Evolutionary conservation across 2,329 filamentous ascomycete genomes (phyloP), one percentile per base, ranked within the genome.

Genomic region (Fusarium sp.): DNA sequence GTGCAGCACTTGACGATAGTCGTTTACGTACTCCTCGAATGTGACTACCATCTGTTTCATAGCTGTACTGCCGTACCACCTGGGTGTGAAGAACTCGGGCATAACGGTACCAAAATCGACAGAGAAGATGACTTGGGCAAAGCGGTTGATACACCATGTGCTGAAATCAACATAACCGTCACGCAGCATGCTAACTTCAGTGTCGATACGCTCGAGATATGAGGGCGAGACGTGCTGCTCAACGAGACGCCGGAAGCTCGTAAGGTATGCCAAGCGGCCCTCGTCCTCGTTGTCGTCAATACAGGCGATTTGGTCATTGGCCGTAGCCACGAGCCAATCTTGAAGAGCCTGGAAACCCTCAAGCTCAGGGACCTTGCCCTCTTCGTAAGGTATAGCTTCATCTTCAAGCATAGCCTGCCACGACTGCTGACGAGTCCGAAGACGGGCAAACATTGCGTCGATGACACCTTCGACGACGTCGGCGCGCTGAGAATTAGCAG

Each of bases 251-350:
- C 89, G 89, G 87, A 97, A 97, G 74, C 91, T 90, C 6, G 92
- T 90, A 49, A 98, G 86, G 81, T 97, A 97, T 30, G 92, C 92
- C 26, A 92, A 83, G 32, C 91, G 89, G 62, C 87, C 88, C 53
- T 89, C 88, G 53, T 92, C 91, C 64, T 93, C 91, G 70, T 91
- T 91, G 75, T 98, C 96, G 78, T 98, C 96, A 75, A 99, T 97
- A 79, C 94, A 97, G 57, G 94, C 94, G 77, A 99, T 98, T 79
- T 99, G 96, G 80, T 99, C 96, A 81, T 99, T 99, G 71, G 96
- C 96, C 58, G 96, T 93, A 45, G 96, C 94, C 53, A 99, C 90
- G 56, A 99, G 90, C 94, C 95, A 99, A 81, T 99, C 96, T 77
- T 97, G 92, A 28, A 97, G 83, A 5, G 91, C 88, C 77, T 97